A percentile compares a stretch with the other conserved stretches of the same genome.
phyloP scores from a whole-genome alignment of 345 rosid genomes.

The Salix viminalis region DNA sequence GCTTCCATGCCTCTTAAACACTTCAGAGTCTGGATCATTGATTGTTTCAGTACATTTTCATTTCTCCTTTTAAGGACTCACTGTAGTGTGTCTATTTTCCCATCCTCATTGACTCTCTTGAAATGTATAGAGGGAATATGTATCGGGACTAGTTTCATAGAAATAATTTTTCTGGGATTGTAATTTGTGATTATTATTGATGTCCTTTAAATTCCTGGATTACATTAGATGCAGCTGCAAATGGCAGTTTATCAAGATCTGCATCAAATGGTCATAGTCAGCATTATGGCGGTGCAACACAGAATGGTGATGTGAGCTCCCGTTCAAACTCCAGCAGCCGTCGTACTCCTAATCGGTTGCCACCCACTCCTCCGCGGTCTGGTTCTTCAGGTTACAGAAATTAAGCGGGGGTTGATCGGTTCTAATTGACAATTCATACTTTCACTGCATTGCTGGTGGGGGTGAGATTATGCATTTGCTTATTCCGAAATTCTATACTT shows the following conservation, averaged over 20 bases:
- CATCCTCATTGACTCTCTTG: neutral
- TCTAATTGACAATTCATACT: conserved; percentile 10
- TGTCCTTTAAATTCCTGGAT: neutral
- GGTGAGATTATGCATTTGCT: conserved; percentile 10
- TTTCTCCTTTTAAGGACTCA: neutral
- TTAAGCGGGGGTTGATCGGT: neutral
- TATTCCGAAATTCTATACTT: neutral
- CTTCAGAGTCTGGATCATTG: neutral
- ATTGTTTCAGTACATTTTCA: neutral
- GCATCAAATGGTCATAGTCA: conserved; percentile 43
- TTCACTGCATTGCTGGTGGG: conserved; percentile 2
- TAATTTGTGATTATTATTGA: neutral
- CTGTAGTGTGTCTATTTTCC: neutral
- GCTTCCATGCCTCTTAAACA: neutral
- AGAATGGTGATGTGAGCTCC: conserved; percentile 61
- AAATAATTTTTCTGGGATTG: too few species aligned
- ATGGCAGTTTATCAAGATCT: conserved; percentile 40
- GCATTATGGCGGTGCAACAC: conserved; percentile 31
- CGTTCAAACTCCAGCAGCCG: conserved; percentile 45
- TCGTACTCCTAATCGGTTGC: conserved; percentile 68
- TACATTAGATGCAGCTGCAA: conserved; percentile 59
- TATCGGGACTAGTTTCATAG: neutral
- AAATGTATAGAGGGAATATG: neutral
- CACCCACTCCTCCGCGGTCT: conserved; percentile 75
- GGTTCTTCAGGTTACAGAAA: conserved; percentile 24